Base-by-base conservation (phyloP, 257 asterid species). In the Solanum acaule region DNA sequence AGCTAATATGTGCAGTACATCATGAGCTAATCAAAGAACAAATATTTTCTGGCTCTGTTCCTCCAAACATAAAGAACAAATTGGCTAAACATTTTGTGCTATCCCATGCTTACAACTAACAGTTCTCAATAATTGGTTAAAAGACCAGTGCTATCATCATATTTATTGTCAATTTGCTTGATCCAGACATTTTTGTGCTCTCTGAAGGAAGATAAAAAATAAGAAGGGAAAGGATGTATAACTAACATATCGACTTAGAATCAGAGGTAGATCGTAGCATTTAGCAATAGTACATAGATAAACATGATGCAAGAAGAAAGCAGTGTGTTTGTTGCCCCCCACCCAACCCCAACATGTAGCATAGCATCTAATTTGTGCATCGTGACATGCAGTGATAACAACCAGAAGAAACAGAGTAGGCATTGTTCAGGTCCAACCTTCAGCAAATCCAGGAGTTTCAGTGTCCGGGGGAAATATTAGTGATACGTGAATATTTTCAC, bases 391-490 rank as follows among this genome's bases (percentile, higher is more conserved):
- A 75, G 49, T 25, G 46, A 42, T 42, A 78, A 42, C 63, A 81
- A 81, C 40, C 33, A 31, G 33, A 81, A 81, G 86, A 46, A 81
- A 81, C 42, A 27, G 29, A 46, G 42, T 29, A 49, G 68, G 29
- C 46, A 29, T 34, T 78, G 12, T 46, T 29, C 42, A 81, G n/a
- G 67, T 46, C 86, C 86, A 81, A 92, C 99, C 99, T 97, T 97
- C 98, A 0, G 90, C 96, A 70, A 94, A 91, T 44, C 99, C 99
- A 75, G 99, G 99, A 71, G 99, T 97, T 83, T 97, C 99, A 8
- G 99, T 97, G 91, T 96, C 99, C 1, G 99, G 99, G 49, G 99
- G 99, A 88, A 95, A 97, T 88, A 97, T 93, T 79, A 97, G 95
- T 46, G 99, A 95, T 86, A 97, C 92, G 76, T 96, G 99, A 90